Evolutionary conservation across 2,329 filamentous ascomycete species (phyloP).

Genomic region (Elsinoe perseae): DNA sequence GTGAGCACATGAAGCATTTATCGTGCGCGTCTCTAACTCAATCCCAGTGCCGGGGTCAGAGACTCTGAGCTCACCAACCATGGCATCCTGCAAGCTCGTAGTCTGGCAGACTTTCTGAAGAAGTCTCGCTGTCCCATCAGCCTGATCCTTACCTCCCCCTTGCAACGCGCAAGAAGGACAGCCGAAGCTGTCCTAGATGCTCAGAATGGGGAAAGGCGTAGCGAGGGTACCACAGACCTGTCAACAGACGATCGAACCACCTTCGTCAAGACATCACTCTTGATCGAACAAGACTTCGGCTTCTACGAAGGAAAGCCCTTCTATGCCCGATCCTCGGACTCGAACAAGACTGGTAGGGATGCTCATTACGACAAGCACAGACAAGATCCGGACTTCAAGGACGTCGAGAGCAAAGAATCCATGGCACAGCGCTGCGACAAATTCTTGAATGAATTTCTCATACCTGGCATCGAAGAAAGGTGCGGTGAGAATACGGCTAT

Average conservation of each 20-base stretch:
- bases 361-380: conserved; percentile 34
- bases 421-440: conserved; percentile 56
- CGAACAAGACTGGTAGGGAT: conserved; percentile 32
- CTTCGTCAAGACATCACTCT: conserved; percentile 38
- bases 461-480: conserved; percentile 45
- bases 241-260: neutral
- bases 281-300: conserved; percentile 70
- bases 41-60: conserved; percentile 62
- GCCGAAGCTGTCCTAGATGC: conserved; percentile 57
- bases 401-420: conserved; percentile 59
- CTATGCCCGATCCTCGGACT: conserved; percentile 33
- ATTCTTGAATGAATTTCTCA: conserved; percentile 60
- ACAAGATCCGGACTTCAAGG: conserved; percentile 40
- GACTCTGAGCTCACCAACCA: conserved; percentile 77
- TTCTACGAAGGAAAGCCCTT: conserved; percentile 60
- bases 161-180: conserved; percentile 65
- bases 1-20: conserved; percentile 39
- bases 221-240: neutral
- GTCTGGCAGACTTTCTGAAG: conserved; percentile 60
- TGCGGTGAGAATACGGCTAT: conserved; percentile 35
- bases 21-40: neutral
- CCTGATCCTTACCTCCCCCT: conserved; percentile 70
- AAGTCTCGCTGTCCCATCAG: conserved; percentile 56
- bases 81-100: conserved; percentile 68
- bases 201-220: conserved; percentile 31